Base-by-base conservation (phyloP, 495 filamentous ascomycete genomes). In the Podospora comata region DNA sequence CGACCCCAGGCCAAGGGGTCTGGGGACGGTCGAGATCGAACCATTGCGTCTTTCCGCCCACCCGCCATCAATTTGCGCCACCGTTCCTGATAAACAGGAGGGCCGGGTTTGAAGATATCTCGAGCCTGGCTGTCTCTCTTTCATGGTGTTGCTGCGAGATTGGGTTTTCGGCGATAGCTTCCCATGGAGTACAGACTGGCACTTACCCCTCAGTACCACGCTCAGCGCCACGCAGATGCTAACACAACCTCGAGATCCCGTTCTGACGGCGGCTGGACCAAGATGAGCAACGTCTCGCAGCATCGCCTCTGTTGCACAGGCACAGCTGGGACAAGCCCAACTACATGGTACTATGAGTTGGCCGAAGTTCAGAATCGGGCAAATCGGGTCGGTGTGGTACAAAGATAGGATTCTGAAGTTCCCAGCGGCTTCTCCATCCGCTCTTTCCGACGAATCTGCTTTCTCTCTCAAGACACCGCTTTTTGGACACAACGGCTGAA, bases 11-110 rank as follows among this genome's bases (percentile, higher is more conserved):
- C 39, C 39, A 48, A 11, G 39, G 39, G 39, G 39, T 61, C 27
- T 61, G 20, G 59, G 59, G 20, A 19, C 55, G n/a, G 55, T 19
- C n/a, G 19, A 58, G 55, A 58, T 58, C 55, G 55, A 58, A 58
- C 55, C 55, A 58, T 58, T 48, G 39, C 39, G 39, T 48, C 15
- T 48, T 48, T 23, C 23, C 23, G 23, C 23, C 39, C 13, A 3
- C 13, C 9, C 39, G 39, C 6, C 39, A 48, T 48, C 39, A 48
- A 48, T 48, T 48, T 48, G 39, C 39, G 39, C 39, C 39, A 48
- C 39, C 7, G 7, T 48, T 48, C 39, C 9, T 32, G 13, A 48
- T 23, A 23, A 23, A 23, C 20, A 23, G 13, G 39, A 11, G 13
- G 39, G 39, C 13, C 7, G 9, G 9, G 16, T 1, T 48, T 48